A percentile compares a stretch with the other conserved stretches of the same genome.
Evolutionary conservation across 148 eudicot species (phyloP).

Genomic region (Fagopyrum homotropicum): DNA sequence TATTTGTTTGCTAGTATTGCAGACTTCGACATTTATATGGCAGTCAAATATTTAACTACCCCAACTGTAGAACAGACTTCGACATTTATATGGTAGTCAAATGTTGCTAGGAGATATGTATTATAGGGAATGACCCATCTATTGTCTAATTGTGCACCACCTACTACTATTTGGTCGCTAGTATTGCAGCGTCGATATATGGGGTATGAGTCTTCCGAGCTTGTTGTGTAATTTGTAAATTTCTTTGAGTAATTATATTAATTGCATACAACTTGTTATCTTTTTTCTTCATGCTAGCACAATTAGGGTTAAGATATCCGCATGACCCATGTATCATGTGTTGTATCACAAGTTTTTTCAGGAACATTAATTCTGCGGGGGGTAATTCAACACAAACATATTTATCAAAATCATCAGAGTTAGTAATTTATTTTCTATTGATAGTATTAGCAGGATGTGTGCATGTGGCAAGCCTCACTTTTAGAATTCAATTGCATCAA

Average conservation of each 20-base stretch:
- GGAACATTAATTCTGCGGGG: not conserved
- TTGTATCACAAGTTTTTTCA: not conserved
- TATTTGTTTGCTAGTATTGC: too few relatives aligned
- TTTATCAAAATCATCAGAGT: not conserved
- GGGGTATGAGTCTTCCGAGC: not conserved
- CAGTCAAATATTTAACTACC: too few relatives aligned
- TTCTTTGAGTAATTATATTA: too few relatives aligned
- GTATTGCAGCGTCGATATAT: not conserved
- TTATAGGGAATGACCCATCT: not conserved
- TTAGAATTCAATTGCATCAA: not conserved
- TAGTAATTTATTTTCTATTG: not conserved
- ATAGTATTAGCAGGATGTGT: too few relatives aligned
- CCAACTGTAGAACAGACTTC: too few relatives aligned
- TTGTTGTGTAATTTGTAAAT: not conserved
- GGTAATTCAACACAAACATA: not conserved
- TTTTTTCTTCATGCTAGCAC: not conserved
- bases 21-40: too few relatives aligned
- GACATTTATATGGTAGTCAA: too few relatives aligned
- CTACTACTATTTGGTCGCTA: not conserved
- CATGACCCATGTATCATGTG: not conserved
- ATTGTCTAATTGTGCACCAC: slow-evolving; percentile 1
- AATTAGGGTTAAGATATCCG: not conserved
- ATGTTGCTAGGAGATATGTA: too few relatives aligned
- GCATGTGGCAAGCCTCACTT: not conserved
- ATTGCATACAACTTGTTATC: not conserved